Conservation (phyloP, 2,329 filamentous ascomycete genomes). For the Penicillium crustosum region DNA sequence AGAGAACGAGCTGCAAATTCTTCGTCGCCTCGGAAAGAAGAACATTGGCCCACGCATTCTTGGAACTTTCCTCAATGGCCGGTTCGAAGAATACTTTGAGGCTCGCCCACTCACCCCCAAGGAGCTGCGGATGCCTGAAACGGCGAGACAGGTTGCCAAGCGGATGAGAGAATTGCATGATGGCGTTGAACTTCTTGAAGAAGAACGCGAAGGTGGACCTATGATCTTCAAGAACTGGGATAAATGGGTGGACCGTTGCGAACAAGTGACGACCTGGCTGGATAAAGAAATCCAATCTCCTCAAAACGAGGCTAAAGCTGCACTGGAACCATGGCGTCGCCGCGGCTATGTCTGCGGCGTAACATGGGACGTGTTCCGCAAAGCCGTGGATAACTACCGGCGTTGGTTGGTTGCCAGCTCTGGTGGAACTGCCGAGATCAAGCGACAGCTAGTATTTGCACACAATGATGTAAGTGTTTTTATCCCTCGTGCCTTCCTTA, state of each 20-base stretch:
- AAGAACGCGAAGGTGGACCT: conserved; percentile 75
- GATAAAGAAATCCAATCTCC: conserved; percentile 59
- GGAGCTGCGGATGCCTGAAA: conserved; percentile 77
- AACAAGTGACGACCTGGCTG: conserved; percentile 53
- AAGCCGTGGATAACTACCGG: conserved; percentile 74
- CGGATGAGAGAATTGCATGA: conserved; percentile 96
- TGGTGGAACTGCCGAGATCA: conserved; percentile 65
- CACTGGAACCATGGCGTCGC: conserved; percentile 61
- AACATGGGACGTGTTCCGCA: conserved; percentile 76
- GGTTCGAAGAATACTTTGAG: conserved; percentile 93
- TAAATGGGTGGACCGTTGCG: conserved; percentile 71
- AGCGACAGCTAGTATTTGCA: conserved; percentile 81
- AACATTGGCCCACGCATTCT: conserved; percentile 88
- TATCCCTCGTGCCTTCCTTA: not conserved
- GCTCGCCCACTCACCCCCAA: conserved; percentile 74
- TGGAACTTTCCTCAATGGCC: conserved; percentile 89
- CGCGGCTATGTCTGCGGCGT: conserved; percentile 78
- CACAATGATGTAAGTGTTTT: conserved; percentile 82
- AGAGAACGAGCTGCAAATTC: conserved; percentile 81
- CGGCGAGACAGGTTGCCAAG: conserved; percentile 90
- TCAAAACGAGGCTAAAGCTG: conserved; percentile 43
- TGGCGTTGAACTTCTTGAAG: conserved; percentile 78
- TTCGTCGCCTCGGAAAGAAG: conserved; percentile 82
- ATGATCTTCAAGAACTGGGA: conserved; percentile 94
- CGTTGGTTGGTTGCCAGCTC: conserved; percentile 70